A percentile compares a stretch with the other conserved stretches of the same genome.
Conservation (phyloP, 345 rosid species). For the Sonneratia caseolaris region DNA sequence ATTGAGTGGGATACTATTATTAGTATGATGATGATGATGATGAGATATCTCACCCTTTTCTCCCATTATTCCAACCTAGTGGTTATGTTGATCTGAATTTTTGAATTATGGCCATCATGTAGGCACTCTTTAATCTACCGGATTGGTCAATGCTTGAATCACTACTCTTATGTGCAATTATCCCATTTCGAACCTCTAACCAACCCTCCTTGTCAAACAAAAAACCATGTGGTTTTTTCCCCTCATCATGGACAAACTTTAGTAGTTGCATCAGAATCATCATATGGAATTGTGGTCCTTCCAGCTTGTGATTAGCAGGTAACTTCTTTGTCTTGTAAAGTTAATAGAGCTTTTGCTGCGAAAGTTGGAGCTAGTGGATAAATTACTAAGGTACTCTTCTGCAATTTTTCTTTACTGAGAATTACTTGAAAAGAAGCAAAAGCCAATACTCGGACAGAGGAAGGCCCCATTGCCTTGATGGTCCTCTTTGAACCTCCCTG, state of each 20-base stretch:
- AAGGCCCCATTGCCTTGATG: constrained; percentile 37
- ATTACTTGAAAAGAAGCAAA: neutral
- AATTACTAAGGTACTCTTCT: neutral
- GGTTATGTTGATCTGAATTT: constrained; percentile 21
- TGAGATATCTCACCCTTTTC: constrained; percentile 20
- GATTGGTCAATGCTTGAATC: neutral
- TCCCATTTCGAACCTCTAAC: constrained; percentile 1
- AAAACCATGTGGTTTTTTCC: neutral
- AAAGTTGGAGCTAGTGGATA: neutral
- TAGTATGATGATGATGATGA: neutral
- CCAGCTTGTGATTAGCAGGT: neutral
- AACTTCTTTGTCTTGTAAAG: neutral
- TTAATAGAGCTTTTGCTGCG: neutral
- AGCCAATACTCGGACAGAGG: neutral
- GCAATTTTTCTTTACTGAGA: neutral
- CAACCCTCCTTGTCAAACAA: constrained; percentile 3
- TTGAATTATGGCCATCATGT: constrained; percentile 19
- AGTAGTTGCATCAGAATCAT: neutral
- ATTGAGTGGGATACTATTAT: constrained; percentile 25
- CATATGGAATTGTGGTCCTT: neutral
- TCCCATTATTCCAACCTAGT: constrained; percentile 31
- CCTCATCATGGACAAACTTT: neutral
- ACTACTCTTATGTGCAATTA: neutral
- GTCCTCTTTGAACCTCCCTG: constrained; percentile 28
- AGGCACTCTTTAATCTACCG: constrained; percentile 4